phyloP scores from a whole-genome alignment of 2,329 filamentous ascomycete genomes.

The Monilinia fructigena region DNA sequence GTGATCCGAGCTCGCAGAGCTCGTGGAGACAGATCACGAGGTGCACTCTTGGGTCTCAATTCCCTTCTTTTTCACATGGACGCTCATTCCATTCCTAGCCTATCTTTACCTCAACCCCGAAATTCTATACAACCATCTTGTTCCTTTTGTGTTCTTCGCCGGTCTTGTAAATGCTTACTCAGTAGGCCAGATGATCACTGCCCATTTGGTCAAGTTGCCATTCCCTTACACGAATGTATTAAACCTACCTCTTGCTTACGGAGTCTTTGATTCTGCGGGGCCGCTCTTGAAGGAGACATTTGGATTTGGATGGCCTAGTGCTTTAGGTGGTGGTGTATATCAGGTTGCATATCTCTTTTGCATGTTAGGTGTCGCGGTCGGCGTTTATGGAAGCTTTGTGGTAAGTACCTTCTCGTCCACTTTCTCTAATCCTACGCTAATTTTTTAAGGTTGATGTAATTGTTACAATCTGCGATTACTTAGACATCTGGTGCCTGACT shows the following conservation, averaged over 20 bases:
- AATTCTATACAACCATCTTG: slow-evolving; percentile 77
- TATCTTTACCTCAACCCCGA: slow-evolving; percentile 84
- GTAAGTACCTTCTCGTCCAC: slow-evolving; percentile 43
- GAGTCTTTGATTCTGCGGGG: slow-evolving; percentile 77
- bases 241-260: slow-evolving; percentile 71
- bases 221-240: slow-evolving; percentile 94
- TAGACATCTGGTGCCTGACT: slow-evolving; percentile 97
- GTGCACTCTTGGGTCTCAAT: slow-evolving; percentile 76
- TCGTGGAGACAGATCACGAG: slow-evolving; percentile 68
- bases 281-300: slow-evolving; percentile 59
- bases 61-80: slow-evolving; percentile 79
- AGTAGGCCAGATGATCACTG: slow-evolving; percentile 93
- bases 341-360: slow-evolving; percentile 89
- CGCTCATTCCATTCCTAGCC: slow-evolving; percentile 65
- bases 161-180: slow-evolving; percentile 92
- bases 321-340: slow-evolving; percentile 73
- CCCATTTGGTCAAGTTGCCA: slow-evolving; percentile 80
- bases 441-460: slow-evolving; percentile 75
- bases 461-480: slow-evolving; percentile 93
- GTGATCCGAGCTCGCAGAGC: slow-evolving; percentile 78
- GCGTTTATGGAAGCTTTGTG: slow-evolving; percentile 96
- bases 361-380: slow-evolving; percentile 79
- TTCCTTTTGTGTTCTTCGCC: slow-evolving; percentile 86
- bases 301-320: slow-evolving; percentile 70
- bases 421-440: not conserved